Evolutionary conservation across 805 yeast genomes (phyloP).

Genomic region (Jamesozyma lodderae): DNA sequence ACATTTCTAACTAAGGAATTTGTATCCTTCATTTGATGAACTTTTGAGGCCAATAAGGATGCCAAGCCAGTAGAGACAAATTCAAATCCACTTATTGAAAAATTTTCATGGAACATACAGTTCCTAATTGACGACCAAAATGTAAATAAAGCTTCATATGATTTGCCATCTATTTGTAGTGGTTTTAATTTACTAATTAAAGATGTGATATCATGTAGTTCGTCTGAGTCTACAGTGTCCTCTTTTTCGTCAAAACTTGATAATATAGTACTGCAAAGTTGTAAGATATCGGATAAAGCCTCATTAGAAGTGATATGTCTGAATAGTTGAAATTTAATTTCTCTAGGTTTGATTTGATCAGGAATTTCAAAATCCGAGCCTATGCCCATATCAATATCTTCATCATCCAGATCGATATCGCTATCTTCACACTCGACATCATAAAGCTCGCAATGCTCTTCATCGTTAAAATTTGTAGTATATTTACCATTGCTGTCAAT

Average conservation of each 20-base stretch:
- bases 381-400: slow-evolving; percentile 22
- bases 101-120: slow-evolving; percentile 27
- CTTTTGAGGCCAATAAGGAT: slow-evolving; percentile 19
- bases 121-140: slow-evolving; percentile 34
- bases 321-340: slow-evolving; percentile 17
- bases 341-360: slow-evolving; percentile 21
- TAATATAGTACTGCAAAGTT: slow-evolving; percentile 12
- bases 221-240: slow-evolving; percentile 18
- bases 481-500: background rate
- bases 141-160: slow-evolving; percentile 26
- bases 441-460: slow-evolving; percentile 5
- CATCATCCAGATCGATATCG: slow-evolving; percentile 22
- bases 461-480: background rate
- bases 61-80: slow-evolving; percentile 61
- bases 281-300: slow-evolving; percentile 8
- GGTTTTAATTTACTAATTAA: slow-evolving; percentile 11
- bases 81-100: slow-evolving; percentile 61
- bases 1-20: slow-evolving; percentile 24
- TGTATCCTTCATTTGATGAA: background rate
- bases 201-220: slow-evolving; percentile 5
- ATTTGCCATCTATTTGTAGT: slow-evolving; percentile 16
- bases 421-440: slow-evolving; percentile 14
- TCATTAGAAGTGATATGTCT: slow-evolving; percentile 2
- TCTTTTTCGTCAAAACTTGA: slow-evolving; percentile 14
- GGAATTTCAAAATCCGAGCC: slow-evolving; percentile 30